Conservation (phyloP, 345 rosid species). For the Lagerstroemia speciosa region DNA sequence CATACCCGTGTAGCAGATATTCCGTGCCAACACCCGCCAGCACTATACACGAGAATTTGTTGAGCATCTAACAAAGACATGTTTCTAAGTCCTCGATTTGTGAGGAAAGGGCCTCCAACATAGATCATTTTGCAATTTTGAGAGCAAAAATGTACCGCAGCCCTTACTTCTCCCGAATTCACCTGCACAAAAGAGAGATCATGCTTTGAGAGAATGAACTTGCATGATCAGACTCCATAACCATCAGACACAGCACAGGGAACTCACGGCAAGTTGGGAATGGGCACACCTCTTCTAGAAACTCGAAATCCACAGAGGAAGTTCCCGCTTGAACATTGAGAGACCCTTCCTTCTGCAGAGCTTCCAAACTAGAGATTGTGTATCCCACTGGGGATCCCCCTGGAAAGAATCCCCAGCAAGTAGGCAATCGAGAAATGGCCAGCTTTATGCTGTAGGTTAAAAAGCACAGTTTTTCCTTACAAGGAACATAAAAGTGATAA, state of each 20-base stretch:
- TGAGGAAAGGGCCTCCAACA: background rate
- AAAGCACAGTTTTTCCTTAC: slow-evolving; percentile 1
- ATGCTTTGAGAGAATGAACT: background rate
- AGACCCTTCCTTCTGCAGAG: slow-evolving; percentile 81
- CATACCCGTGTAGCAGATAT: slow-evolving; percentile 61
- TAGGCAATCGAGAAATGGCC: slow-evolving; percentile 95
- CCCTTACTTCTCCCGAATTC: slow-evolving; percentile 64
- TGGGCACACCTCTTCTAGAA: slow-evolving; percentile 61
- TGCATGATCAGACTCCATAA: background rate
- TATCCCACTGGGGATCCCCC: no score
- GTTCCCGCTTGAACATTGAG: slow-evolving; percentile 91
- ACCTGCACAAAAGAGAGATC: slow-evolving; percentile 36
- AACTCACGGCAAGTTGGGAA: background rate
- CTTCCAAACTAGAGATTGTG: slow-evolving; percentile 65
- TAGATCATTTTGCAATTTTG: background rate
- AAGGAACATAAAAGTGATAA: background rate
- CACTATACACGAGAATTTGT: slow-evolving; percentile 86
- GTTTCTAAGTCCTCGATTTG: background rate
- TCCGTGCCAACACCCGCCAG: slow-evolving; percentile 82
- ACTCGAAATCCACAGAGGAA: slow-evolving; percentile 80
- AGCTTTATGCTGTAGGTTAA: slow-evolving; percentile 70
- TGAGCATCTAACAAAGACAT: slow-evolving; percentile 43
- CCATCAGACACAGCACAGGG: background rate
- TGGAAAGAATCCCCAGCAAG: slow-evolving; percentile 73
- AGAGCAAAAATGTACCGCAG: slow-evolving; percentile 35